A percentile compares a stretch with the other conserved stretches of the same genome.
Evolutionary conservation across 371 early-diverging fungal genomes (phyloP).

Genomic region (Mucor indicus): DNA sequence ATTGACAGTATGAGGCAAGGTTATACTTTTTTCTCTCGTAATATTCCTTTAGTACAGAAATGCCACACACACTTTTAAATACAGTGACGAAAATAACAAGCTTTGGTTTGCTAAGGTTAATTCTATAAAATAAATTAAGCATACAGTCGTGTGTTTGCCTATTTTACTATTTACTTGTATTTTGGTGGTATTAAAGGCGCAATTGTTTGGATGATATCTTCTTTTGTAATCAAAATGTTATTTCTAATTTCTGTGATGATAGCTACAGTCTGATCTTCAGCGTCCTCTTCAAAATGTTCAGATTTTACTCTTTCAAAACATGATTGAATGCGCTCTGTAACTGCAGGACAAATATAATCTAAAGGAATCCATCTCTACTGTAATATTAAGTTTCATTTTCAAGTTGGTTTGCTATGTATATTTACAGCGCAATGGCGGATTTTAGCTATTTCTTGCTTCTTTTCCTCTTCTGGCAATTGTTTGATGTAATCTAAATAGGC

Average conservation of each 20-base stretch:
- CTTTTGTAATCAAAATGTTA: slow-evolving; percentile 36
- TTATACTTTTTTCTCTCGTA: slow-evolving; percentile 51
- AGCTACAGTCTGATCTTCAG: slow-evolving; percentile 27
- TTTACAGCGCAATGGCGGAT: slow-evolving; percentile 37
- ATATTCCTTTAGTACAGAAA: slow-evolving; percentile 40
- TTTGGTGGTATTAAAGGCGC: slow-evolving; percentile 42
- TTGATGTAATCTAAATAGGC: slow-evolving; percentile 21
- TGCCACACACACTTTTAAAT: slow-evolving; percentile 57
- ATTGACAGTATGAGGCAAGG: slow-evolving; percentile 17
- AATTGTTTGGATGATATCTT: slow-evolving; percentile 35
- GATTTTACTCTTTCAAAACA: slow-evolving; percentile 33
- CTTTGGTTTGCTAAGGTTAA: slow-evolving; percentile 46
- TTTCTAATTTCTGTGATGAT: slow-evolving; percentile 50
- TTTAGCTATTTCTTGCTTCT: slow-evolving; percentile 20
- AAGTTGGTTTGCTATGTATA: not conserved
- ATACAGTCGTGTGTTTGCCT: not conserved
- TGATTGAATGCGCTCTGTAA: slow-evolving; percentile 32
- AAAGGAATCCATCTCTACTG: slow-evolving; percentile 50
- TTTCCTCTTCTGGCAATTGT: slow-evolving; percentile 23
- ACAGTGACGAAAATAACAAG: slow-evolving; percentile 46
- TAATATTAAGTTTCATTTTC: not conserved
- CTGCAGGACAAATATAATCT: slow-evolving; percentile 50
- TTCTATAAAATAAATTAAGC: slow-evolving; percentile 11
- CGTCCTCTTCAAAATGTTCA: slow-evolving; percentile 16
- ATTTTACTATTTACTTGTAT: slow-evolving; percentile 26